Percentiles rank a stretch among this genome's conserved stretches.
phyloP scores from a whole-genome alignment of 139 green algal genomes.

The Auxenochlorella pyrenoidosa region DNA sequence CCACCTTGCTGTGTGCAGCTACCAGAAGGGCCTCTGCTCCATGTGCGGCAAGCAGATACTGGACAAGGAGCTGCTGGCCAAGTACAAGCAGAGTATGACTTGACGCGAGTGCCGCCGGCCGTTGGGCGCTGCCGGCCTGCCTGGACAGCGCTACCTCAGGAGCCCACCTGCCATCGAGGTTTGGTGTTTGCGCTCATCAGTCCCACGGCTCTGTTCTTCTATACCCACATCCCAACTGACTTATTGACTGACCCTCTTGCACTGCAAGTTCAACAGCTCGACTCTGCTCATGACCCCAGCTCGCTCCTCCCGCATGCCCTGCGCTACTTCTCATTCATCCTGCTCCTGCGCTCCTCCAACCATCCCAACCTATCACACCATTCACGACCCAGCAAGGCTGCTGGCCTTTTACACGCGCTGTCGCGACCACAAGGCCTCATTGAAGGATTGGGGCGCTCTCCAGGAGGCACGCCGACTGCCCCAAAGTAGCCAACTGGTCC shows the following conservation, averaged over 20 bases:
- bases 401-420: neutral
- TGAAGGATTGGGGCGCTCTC: too few species aligned
- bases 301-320: neutral
- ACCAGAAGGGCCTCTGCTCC: conserved; percentile 15
- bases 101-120: neutral
- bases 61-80: neutral
- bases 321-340: neutral
- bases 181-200: too few species aligned
- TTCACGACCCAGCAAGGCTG: too few species aligned
- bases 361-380: neutral
- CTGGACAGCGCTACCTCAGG: too few species aligned
- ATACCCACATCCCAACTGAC: neutral
- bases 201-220: neutral
- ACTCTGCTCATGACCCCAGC: too few species aligned
- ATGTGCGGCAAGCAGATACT: conserved; percentile 37
- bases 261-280: too few species aligned
- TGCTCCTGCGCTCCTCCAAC: neutral
- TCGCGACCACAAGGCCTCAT: neutral
- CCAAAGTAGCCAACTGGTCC: too few species aligned
- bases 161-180: too few species aligned
- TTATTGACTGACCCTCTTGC: neutral
- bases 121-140: too few species aligned
- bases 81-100: conserved; percentile 25
- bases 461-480: too few species aligned
- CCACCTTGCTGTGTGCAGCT: neutral